These are phyloP conservation scores for Populus deltoides DNA, from an alignment of 345 rosid genomes.

Conservation along the genomic window DNA sequence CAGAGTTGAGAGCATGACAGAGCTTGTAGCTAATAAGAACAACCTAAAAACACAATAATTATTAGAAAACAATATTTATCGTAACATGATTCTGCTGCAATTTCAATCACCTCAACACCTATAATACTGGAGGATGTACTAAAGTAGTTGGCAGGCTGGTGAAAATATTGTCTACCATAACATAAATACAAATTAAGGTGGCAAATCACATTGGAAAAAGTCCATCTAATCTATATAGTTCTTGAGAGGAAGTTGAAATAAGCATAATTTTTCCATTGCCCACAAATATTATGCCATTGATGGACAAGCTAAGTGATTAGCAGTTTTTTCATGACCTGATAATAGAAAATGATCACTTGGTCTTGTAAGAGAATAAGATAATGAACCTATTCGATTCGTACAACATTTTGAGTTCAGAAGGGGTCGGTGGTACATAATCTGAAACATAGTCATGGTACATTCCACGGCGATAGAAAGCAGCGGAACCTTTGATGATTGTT, in stretches of 20 bases:
- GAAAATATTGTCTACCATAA: too few species aligned
- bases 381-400: conserved; percentile 26
- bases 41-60: conserved; percentile 23
- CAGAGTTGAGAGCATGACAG: conserved; percentile 59
- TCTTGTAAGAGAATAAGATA: not conserved
- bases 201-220: too few species aligned
- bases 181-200: too few species aligned
- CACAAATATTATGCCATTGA: not conserved
- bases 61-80: not conserved
- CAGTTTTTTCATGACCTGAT: not conserved
- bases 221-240: not conserved
- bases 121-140: too few species aligned
- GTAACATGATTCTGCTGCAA: not conserved
- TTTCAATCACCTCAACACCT: not conserved
- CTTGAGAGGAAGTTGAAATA: not conserved
- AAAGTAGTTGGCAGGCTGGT: not conserved
- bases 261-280: too few species aligned
- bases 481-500: conserved; percentile 3
- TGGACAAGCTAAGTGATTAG: not conserved
- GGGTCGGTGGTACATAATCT: conserved; percentile 16
- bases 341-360: not conserved
- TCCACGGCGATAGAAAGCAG: conserved; percentile 14
- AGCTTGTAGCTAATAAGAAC: conserved; percentile 30
- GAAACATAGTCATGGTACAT: conserved; percentile 9
- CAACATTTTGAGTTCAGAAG: not conserved